Conservation (phyloP, 768 basidiomycete genomes). For the Russula sp. region DNA sequence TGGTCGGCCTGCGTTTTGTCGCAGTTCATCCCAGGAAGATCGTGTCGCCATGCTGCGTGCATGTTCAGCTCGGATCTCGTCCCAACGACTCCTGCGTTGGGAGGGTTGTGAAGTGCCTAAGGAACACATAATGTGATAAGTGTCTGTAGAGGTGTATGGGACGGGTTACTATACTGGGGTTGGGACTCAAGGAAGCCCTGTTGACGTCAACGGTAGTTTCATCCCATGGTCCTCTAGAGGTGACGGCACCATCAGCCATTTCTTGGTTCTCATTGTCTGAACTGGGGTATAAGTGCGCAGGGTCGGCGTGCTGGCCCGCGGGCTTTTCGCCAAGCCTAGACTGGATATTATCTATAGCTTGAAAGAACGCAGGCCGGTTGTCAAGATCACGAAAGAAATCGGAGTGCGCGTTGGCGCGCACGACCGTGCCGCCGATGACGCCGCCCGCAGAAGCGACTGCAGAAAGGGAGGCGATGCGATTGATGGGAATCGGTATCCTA, state of each 20-base stretch:
- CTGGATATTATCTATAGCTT: constrained; percentile 38
- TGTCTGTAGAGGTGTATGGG: background rate
- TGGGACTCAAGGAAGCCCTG: background rate
- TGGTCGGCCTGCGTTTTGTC: constrained; percentile 42
- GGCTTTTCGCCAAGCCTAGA: constrained; percentile 29
- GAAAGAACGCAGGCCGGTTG: constrained; percentile 35
- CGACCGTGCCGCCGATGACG: constrained; percentile 36
- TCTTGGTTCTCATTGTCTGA: constrained; percentile 5
- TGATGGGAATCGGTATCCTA: constrained; percentile 34
- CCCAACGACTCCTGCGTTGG: constrained; percentile 50
- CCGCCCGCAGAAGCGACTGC: constrained; percentile 35
- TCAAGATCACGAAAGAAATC: constrained; percentile 38
- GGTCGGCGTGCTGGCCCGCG: constrained; percentile 15
- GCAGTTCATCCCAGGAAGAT: constrained; percentile 68
- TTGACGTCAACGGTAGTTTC: background rate
- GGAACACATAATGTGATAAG: background rate
- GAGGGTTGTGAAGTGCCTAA: constrained; percentile 6
- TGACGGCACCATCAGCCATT: background rate
- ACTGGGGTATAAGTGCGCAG: background rate
- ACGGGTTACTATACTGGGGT: background rate
- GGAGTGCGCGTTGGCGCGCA: constrained; percentile 34
- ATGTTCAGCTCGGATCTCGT: constrained; percentile 60
- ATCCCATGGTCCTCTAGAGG: constrained; percentile 2
- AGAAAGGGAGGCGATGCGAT: constrained; percentile 34
- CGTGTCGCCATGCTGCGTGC: constrained; percentile 39